Base-by-base conservation (phyloP, 1,284 basidiomycete genomes). In the Meripilus lineatus region DNA sequence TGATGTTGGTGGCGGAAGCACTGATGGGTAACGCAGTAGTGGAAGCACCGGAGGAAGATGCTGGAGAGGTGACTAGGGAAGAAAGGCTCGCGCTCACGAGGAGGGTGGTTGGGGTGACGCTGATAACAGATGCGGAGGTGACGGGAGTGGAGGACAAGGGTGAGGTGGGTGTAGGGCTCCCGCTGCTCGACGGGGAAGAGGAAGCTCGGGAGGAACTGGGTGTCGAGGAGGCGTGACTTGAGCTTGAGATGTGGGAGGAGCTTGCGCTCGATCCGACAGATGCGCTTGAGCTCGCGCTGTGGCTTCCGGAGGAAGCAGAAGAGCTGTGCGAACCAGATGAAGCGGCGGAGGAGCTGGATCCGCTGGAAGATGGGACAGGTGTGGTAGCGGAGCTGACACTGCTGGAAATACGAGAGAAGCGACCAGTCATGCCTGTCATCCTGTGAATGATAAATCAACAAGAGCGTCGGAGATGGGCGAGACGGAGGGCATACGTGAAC, bases 351-450 rank as follows among this genome's bases (percentile, higher is more conserved):
- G 36, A 24, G 28, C 10, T 15, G 28, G n/a, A n/a, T n/a, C n/a
- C n/a, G n/a, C n/a, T n/a, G n/a, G 10, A 15, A 38, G 36, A 8
- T 13, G 36, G 8, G 22, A 20, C 6, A 22, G 26, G 11, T 5
- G 23, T 11, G 15, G 38, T 21, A 30, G 38, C 6, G 24, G 38
- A 40, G 20, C 11, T 18, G 21, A n/a, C n/a, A n/a, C n/a, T n/a
- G n/a, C n/a, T n/a, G n/a, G n/a, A n/a, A n/a, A n/a, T n/a, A n/a
- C n/a, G n/a, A n/a, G n/a, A n/a, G n/a, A n/a, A n/a, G n/a, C n/a
- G n/a, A n/a, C n/a, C 83, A 7, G 66, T 66, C 81, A 85, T 83
- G 30, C 67, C 66, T 30, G 66, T 58, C 22, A 85, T 65, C 7
- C 78, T 84, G 50, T 17, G 30, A 38, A 38, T 22, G 42, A 32